Evolutionary conservation across 306 rosid species (phyloP), one percentile per base, ranked within the genome.

Genomic region (Fragaria nilgerrensis): DNA sequence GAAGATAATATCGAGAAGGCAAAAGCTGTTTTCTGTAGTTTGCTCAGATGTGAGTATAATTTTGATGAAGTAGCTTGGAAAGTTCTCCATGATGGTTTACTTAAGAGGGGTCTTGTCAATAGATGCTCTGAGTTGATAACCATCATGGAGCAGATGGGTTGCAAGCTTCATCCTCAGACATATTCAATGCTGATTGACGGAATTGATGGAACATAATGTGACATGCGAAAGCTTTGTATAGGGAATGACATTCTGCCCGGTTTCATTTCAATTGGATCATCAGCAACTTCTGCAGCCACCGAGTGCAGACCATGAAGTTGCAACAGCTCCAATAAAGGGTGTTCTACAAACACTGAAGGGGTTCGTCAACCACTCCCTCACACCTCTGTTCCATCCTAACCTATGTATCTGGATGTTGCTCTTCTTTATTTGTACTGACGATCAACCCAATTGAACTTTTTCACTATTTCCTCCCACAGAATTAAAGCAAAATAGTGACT

Each of bases 21-120:
- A 39, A 59, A 11, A 10, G 7, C 66, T 6, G 19, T 59, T 59
- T 59, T 59, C 14, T 12, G 36, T 11, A 59, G 67, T 27, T 0
- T 61, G 39, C 67, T 61, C 9, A 17, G 20, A 14, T 61, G 67
- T 27, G 67, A 9, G 20, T 61, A 61, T 27, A 59, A 59, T 32
- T 12, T 10, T 12, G 67, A 61, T 25, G 67, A 61, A 27, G 67
- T 61, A 27, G 92, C 88, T 84, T 92, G 96, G 96, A 90, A 88
- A 85, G 76, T 92, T 81, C 87, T 90, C 61, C 85, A 87, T 77
- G 92, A 92, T 53, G 97, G 96, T 73, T 82, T 92, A 73, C 85
- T 84, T 67, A 84, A 74, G 77, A 86, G 72, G 41, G 93, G 97
- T 75, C 86, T 75, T 77, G 79, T 80, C 68, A 81, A 83, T 68